These are phyloP conservation scores for Tulasnella sp. DNA, from an alignment of 768 basidiomycete species.

Conservation along the genomic window DNA sequence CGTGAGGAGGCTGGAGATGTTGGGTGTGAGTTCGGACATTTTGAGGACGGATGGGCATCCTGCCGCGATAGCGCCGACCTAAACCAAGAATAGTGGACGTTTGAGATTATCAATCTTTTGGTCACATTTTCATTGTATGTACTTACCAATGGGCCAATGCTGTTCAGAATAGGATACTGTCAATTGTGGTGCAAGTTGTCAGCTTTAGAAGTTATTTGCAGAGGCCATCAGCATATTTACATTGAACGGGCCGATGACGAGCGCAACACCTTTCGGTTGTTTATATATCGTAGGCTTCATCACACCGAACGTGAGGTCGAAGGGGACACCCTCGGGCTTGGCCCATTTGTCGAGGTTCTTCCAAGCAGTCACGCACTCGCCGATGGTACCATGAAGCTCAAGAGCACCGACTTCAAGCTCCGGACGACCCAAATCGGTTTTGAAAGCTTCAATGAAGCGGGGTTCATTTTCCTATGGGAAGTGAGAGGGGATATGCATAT, in stretches of 20 bases:
- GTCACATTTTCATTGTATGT: neutral
- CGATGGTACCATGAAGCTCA: constrained; percentile 46
- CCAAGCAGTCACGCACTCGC: constrained; percentile 42
- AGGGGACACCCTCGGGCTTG: constrained; percentile 46
- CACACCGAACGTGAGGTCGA: constrained; percentile 43
- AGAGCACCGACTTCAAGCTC: constrained; percentile 48
- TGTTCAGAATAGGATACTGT: constrained; percentile 59
- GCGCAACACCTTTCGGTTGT: constrained; percentile 44
- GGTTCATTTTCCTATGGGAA: constrained; percentile 39
- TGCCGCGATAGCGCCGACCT: constrained; percentile 59
- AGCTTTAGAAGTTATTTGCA: neutral
- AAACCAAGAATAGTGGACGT: constrained; percentile 32
- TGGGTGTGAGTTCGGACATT: constrained; percentile 59
- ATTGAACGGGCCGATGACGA: constrained; percentile 26
- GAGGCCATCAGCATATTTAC: constrained; percentile 17
- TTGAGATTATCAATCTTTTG: neutral
- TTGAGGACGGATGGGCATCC: constrained; percentile 65
- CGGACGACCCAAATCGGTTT: constrained; percentile 53
- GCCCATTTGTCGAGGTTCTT: constrained; percentile 65
- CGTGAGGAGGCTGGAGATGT: constrained; percentile 43
- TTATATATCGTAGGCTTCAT: constrained; percentile 58
- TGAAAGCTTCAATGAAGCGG: constrained; percentile 47
- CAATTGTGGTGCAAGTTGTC: neutral
- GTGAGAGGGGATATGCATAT: too few species aligned
- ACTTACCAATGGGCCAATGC: constrained; percentile 44